Evolutionary conservation across 139 green algal species (phyloP).

Genomic region (Coelastrella sp.): DNA sequence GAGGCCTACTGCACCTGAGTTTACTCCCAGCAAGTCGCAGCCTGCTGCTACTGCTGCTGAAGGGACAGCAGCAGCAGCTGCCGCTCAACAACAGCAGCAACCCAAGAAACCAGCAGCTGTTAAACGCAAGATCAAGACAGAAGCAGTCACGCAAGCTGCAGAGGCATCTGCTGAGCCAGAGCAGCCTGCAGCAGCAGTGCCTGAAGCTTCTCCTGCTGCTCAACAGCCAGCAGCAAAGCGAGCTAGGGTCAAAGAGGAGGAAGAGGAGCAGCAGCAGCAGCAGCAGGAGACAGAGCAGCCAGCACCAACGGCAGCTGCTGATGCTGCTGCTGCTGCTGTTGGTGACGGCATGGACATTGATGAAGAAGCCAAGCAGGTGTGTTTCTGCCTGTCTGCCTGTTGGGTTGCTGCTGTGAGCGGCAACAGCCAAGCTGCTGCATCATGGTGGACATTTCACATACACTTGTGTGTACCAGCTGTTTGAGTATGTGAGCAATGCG

Average conservation of each 20-base stretch:
- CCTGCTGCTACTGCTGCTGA: background rate
- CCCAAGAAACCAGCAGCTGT: background rate
- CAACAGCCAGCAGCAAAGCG: slow-evolving; percentile 11
- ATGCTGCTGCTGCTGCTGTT: slow-evolving; percentile 24
- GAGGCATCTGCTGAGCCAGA: background rate
- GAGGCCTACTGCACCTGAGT: background rate
- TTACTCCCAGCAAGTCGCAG: background rate
- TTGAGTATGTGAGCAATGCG: too few species aligned
- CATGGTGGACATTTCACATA: too few species aligned
- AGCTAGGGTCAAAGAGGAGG: background rate
- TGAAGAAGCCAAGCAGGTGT: background rate
- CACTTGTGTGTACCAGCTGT: too few species aligned
- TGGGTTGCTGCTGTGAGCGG: background rate
- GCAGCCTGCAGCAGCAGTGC: slow-evolving; percentile 9
- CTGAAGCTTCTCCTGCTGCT: slow-evolving; percentile 19
- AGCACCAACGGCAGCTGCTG: slow-evolving; percentile 28
- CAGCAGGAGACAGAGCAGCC: slow-evolving; percentile 12
- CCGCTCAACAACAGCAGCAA: slow-evolving; percentile 9
- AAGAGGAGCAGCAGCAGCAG: background rate
- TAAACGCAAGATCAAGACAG: slow-evolving; percentile 27
- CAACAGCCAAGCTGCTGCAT: background rate
- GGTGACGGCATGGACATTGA: slow-evolving; percentile 4
- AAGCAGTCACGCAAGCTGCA: background rate
- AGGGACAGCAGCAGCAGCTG: background rate
- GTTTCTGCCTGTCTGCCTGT: background rate